phyloP scores from a whole-genome alignment of 2,329 filamentous ascomycete species.

The Ilyonectria sp. region DNA sequence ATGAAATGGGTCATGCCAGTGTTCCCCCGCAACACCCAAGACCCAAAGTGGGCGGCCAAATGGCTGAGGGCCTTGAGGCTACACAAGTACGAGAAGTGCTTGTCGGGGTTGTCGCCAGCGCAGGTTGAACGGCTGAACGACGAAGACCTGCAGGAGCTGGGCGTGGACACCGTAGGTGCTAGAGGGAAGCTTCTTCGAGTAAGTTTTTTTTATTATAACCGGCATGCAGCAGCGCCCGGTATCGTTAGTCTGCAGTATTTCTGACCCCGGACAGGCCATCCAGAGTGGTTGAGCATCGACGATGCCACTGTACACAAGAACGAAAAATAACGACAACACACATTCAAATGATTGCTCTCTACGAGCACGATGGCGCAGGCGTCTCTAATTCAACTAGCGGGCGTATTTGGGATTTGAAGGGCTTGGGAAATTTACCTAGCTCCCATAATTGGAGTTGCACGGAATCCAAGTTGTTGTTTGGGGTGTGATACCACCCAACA shows the following conservation, averaged over 20 bases:
- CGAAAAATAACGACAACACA: constrained; percentile 24
- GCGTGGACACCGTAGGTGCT: constrained; percentile 45
- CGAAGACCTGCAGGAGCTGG: constrained; percentile 42
- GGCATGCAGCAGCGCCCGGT: not conserved
- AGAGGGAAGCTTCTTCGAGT: constrained; percentile 46
- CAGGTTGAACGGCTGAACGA: constrained; percentile 39
- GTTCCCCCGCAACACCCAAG: constrained; percentile 42
- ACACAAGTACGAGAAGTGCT: constrained; percentile 46
- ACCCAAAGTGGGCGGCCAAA: constrained; percentile 46
- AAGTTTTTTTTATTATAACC: constrained; percentile 16
- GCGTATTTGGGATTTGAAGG: constrained; percentile 3
- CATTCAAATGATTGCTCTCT: constrained; percentile 17
- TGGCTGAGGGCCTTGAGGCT: constrained; percentile 46
- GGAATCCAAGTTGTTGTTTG: not conserved
- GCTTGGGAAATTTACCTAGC: not conserved
- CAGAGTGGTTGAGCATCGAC: constrained; percentile 31
- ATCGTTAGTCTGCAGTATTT: not conserved
- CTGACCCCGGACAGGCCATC: constrained; percentile 41
- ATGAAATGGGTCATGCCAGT: constrained; percentile 46
- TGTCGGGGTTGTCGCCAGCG: constrained; percentile 41
- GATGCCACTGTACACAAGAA: not conserved
- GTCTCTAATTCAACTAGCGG: constrained; percentile 4
- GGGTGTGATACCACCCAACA: not conserved
- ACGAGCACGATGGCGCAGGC: constrained; percentile 22
- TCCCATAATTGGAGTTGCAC: not conserved